A percentile compares a stretch with the other conserved stretches of the same genome.
These are phyloP conservation scores for Ceratocystis diversiconidia DNA, from an alignment of 2,329 filamentous ascomycete genomes.

Conservation along the genomic window DNA sequence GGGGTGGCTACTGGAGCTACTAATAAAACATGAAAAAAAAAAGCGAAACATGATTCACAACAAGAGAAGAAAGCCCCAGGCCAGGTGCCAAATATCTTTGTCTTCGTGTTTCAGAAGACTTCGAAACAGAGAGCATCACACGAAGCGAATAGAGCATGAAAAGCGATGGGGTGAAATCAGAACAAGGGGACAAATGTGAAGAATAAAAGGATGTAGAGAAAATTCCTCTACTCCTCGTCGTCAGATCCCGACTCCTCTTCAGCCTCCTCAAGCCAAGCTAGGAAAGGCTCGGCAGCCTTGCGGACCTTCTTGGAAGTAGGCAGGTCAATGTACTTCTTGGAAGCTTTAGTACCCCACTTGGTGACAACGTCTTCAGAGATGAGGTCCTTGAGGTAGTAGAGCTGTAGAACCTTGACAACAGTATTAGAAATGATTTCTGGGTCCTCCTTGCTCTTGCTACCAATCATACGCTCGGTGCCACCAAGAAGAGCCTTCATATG, in stretches of 20 bases:
- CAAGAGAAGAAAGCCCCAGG: neutral
- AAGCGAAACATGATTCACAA: neutral
- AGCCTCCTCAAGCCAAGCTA: conserved; percentile 83
- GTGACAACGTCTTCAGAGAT: conserved; percentile 76
- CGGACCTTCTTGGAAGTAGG: conserved; percentile 86
- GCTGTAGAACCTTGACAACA: conserved; percentile 75
- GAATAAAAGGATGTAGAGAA: neutral
- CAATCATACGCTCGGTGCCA: conserved; percentile 84
- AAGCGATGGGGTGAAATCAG: neutral
- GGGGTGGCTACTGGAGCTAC: neutral
- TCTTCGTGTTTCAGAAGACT: conserved; percentile 4
- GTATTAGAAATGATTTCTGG: conserved; percentile 62
- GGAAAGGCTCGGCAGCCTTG: conserved; percentile 85
- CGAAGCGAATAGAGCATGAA: neutral
- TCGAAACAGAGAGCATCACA: neutral
- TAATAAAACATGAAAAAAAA: neutral
- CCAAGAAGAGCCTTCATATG: conserved; percentile 93
- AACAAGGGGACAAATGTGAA: neutral
- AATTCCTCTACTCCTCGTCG: conserved; percentile 25
- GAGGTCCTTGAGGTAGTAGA: conserved; percentile 83
- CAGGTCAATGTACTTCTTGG: conserved; percentile 95
- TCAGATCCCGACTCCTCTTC: conserved; percentile 47
- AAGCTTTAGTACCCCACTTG: conserved; percentile 86
- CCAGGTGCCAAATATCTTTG: neutral
- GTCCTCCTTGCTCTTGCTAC: conserved; percentile 54